Percentiles rank a stretch among this genome's conserved stretches.
These are phyloP conservation scores for Saksenaea oblongispora DNA, from an alignment of 371 early-diverging fungal species.

Conservation along the genomic window DNA sequence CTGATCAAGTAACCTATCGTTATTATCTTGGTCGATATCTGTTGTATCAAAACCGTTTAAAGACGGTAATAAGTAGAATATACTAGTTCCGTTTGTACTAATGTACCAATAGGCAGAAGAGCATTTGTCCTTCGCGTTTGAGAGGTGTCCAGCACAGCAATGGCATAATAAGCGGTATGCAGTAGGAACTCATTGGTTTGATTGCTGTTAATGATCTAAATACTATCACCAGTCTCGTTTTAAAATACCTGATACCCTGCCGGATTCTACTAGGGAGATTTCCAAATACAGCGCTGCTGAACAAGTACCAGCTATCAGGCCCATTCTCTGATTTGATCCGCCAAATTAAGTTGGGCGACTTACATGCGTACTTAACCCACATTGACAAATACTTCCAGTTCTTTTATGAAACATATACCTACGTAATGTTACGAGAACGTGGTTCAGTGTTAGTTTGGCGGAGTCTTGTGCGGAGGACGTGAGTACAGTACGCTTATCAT, in stretches of 20 bases:
- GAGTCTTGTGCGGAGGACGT: constrained; percentile 37
- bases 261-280: constrained; percentile 53
- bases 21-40: constrained; percentile 60
- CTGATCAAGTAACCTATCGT: constrained; percentile 58
- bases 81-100: neutral
- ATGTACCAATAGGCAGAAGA: constrained; percentile 37
- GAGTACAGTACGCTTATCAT: constrained; percentile 5
- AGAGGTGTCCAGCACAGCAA: constrained; percentile 29
- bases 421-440: constrained; percentile 36
- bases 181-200: neutral
- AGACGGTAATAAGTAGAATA: constrained; percentile 21
- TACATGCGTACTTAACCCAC: constrained; percentile 26
- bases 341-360: constrained; percentile 31
- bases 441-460: constrained; percentile 43
- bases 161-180: constrained; percentile 39
- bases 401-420: constrained; percentile 29
- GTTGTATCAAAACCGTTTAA: constrained; percentile 42
- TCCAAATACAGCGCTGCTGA: constrained; percentile 34
- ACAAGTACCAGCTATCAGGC: constrained; percentile 31
- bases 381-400: constrained; percentile 33
- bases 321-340: constrained; percentile 23
- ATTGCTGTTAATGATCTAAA: neutral
- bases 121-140: constrained; percentile 51
- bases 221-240: constrained; percentile 24
- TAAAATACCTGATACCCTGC: constrained; percentile 55